Base-by-base conservation (phyloP, 148 eudicot genomes). In the Silene conica region DNA sequence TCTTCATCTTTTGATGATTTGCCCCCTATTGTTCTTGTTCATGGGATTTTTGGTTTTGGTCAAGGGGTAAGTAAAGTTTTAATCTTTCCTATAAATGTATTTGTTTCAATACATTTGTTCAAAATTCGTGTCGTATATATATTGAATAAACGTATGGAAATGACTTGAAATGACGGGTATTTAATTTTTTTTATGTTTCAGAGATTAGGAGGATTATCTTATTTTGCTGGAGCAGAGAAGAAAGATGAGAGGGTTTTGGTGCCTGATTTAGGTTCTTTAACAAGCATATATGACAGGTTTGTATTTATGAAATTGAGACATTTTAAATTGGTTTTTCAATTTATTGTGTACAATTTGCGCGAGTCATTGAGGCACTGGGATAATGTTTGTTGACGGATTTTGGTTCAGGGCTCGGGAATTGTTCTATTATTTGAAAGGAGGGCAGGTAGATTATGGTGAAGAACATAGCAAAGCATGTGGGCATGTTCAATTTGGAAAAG, bases 181-280 rank as follows among this genome's bases (percentile, higher is more conserved):
- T 52, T 60, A 1, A 21, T 20, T 60, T 11, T 63, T 54, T 63
- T 1, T 62, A 2, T 31, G 21, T 41, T 57, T 48, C 83, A 94
- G 98, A 91, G 84, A 83, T 80, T 94, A 70, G 96, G 97, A 26
- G 93, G 96, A 38, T 75, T 94, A 43, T 89, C 97, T 0, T 91
- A 94, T 82, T 94, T 94, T 73, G 98, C 88, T 19, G 98, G 98
- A 20, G 98, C 97, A 6, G 98, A 94, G 86, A 94, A 88, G 83
- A 94, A 87, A 81, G 96, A 94, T 81, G 97, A 89, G 65, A 88
- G 93, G 75, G 98, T 91, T 87, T 78, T 94, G 43, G 98, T 94
- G 73, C 97, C 97, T 25, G 97, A 94, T 91, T 88, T 94, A 73
- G 97, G 98, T 69, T 89, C 98, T 61, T 77, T 94, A 57, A 91